A percentile compares a stretch with the other conserved stretches of the same genome.
Conservation (phyloP, 176 grass and related monocot genomes). For the Thalia dealbata region DNA sequence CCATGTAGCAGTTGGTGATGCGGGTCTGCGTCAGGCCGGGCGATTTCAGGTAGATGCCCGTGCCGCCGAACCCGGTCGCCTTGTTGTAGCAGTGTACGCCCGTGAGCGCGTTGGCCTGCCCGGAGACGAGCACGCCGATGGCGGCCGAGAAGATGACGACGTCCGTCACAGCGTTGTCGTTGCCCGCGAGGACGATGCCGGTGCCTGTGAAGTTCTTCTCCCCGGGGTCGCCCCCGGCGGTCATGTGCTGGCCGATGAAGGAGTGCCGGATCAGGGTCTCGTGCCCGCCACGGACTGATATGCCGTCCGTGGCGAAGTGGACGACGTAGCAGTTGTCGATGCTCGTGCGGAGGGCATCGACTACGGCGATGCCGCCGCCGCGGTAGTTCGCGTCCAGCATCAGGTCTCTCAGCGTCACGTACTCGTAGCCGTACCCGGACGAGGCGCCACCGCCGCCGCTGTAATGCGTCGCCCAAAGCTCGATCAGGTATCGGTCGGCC, state of each 20-base stretch:
- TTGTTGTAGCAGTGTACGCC: slow-evolving; percentile 48
- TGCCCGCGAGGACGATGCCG: slow-evolving; percentile 26
- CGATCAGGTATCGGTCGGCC: slow-evolving; percentile 19
- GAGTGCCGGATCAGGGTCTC: slow-evolving; percentile 32
- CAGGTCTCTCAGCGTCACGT: slow-evolving; percentile 29
- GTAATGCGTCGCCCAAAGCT: slow-evolving; percentile 19
- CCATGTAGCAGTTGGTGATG: slow-evolving; percentile 39
- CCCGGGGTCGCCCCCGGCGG: slow-evolving; percentile 29
- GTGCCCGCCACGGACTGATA: slow-evolving; percentile 30
- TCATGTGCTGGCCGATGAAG: slow-evolving; percentile 39
- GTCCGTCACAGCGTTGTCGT: slow-evolving; percentile 42
- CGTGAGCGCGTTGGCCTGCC: slow-evolving; percentile 24
- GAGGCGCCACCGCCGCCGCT: not conserved
- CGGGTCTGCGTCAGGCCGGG: slow-evolving; percentile 26
- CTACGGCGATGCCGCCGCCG: slow-evolving; percentile 27
- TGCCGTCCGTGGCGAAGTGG: slow-evolving; percentile 26
- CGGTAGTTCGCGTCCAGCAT: slow-evolving; percentile 32
- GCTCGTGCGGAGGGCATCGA: slow-evolving; percentile 27
- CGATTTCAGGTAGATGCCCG: slow-evolving; percentile 20
- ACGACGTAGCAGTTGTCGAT: slow-evolving; percentile 39
- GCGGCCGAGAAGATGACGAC: slow-evolving; percentile 39
- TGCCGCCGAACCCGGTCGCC: slow-evolving; percentile 30
- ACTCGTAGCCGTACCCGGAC: slow-evolving; percentile 23
- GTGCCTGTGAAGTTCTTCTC: slow-evolving; percentile 37
- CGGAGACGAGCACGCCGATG: slow-evolving; percentile 26